Conservation (phyloP, 331 rosid genomes). For the Pyracantha coccinea region DNA sequence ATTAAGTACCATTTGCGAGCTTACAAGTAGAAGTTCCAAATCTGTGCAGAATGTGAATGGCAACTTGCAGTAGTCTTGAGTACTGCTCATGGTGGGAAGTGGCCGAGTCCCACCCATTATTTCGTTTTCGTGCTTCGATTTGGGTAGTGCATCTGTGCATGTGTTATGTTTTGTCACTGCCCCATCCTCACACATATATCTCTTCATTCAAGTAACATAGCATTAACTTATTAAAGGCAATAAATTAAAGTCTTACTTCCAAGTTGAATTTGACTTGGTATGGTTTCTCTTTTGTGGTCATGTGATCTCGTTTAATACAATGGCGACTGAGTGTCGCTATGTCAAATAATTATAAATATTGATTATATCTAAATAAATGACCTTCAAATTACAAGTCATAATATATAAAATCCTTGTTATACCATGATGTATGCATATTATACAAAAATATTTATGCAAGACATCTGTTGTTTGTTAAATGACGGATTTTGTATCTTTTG, state of each 20-base stretch:
- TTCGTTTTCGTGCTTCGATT: background rate
- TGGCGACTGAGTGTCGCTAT: too few relatives aligned
- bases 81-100: background rate
- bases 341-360: too few relatives aligned
- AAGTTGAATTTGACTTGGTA: background rate
- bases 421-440: too few relatives aligned
- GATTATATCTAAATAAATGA: too few relatives aligned
- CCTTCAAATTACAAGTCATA: too few relatives aligned
- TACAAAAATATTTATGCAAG: too few relatives aligned
- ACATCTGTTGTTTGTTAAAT: too few relatives aligned
- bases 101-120: background rate
- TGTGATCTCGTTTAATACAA: too few relatives aligned
- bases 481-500: too few relatives aligned
- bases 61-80: background rate
- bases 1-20: too few relatives aligned
- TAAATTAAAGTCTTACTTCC: background rate
- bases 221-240: background rate
- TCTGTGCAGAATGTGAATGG: background rate
- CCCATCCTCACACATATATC: background rate
- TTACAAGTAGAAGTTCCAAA: background rate
- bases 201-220: background rate
- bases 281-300: background rate
- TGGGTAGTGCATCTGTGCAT: slow-evolving; percentile 7
- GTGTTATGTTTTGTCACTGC: background rate
- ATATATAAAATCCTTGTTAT: too few relatives aligned